Evolutionary conservation across 1,139 yeast genomes (phyloP), one percentile per base, ranked within the genome.

Genomic region (Pichia sp.): DNA sequence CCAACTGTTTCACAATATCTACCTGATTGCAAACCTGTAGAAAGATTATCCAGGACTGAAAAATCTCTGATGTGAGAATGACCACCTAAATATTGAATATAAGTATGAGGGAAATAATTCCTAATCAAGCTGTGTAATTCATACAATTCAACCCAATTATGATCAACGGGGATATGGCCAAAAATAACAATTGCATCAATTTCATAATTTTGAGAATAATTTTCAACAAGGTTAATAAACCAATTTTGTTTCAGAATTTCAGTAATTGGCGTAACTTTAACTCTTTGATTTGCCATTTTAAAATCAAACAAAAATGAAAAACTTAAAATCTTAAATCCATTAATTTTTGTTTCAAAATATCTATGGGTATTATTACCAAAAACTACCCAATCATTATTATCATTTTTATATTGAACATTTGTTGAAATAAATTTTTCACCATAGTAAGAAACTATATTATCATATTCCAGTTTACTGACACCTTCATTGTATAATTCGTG

Each of bases 41-140:
- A 76, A 45, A 67, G 68, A 2, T 68, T 65, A 60, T 92, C 98
- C 48, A 79, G 71, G 5, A 79, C 69, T 6, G 76, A 73, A 61
- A 82, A 90, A 64, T 92, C 97, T 51, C 98, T 71, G 33, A 92
- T 80, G 62, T 92, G 98, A 35, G 95, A 81, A 64, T 92, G 98
- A 0, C 97, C 98, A 1, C 97, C 97, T 62, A 92, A 82, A 59
- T 85, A 85, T 58, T 87, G 96, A 42, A 92, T 85, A 1, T 81
- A 71, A 0, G 75, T 73, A 27, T 70, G 58, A 2, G 95, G 90
- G 57, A 76, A 82, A 33, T 63, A 69, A 24, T 61, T 50, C 45
- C 97, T 73, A 36, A 92, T 64, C 9, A 64, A 66, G 0, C 59
- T 36, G 55, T 84, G 87, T 32, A 84, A 62, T 2, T 62, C 54